Base-by-base conservation (phyloP, 257 asterid genomes). In the Eucommia ulmoides region DNA sequence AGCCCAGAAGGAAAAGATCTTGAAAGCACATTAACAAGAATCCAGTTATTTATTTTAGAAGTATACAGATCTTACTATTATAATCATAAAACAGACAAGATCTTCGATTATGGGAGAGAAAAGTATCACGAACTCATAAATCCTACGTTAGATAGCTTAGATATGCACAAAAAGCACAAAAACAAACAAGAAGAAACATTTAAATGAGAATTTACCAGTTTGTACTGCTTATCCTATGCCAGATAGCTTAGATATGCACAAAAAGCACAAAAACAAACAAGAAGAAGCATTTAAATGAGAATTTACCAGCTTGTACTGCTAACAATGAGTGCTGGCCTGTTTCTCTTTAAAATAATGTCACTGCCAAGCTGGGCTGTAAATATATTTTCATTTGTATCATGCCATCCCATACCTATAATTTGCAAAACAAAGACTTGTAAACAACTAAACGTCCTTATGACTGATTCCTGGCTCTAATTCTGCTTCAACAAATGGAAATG, bases 291-390 rank as follows among this genome's bases (percentile, higher is more conserved):
- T 47, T 42, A 50, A 25, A 15, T 55, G 58, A 60, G 23, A 64
- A 61, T 60, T 65, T 65, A 89, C 96, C 96, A 85, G 84, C 97
- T 89, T 50, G 96, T 89, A 63, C 96, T 89, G 80, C 97, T 89
- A 47, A 89, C 93, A 48, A 89, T 63, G 56, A 85, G 83, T 0
- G 94, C 97, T 11, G 97, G 97, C 61, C 96, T 78, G 65, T 80
- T 80, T 69, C 55, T 75, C 65, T 78, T 85, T 75, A 82, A 60
- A 54, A 55, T 56, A 53, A 85, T 60, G 55, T 76, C 80, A 55
- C 70, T 45, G 24, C 70, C 88, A 55, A 54, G 70, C 66, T 50
- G 78, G 65, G 79, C 56, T 60, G 98, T 82, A 67, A 85, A 76
- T 61, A 84, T 75, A 60, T 74, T 82, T 48, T 19, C 58, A 73